phyloP scores from a whole-genome alignment of 768 basidiomycete species.

The Kwoniella bestiolae region DNA sequence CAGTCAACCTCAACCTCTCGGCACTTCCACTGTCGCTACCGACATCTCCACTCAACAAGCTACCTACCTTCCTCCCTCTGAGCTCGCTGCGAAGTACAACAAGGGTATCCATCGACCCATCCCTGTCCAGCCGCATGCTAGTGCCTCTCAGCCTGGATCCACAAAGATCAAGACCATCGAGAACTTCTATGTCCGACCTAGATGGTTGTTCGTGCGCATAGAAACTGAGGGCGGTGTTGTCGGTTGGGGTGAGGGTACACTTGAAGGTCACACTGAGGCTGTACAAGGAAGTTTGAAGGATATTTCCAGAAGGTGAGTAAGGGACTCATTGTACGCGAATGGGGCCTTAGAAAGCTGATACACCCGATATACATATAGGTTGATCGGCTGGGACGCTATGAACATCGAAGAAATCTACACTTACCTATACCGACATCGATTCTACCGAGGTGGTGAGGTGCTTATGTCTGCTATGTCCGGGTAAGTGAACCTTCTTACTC shows the following conservation, averaged over 20 bases:
- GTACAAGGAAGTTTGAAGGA: slow-evolving; percentile 70
- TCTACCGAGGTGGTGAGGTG: slow-evolving; percentile 74
- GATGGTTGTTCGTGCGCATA: slow-evolving; percentile 76
- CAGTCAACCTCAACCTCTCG: slow-evolving; percentile 34
- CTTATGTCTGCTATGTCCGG: slow-evolving; percentile 64
- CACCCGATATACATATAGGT: slow-evolving; percentile 52
- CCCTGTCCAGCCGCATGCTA: slow-evolving; percentile 19
- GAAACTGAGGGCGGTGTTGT: slow-evolving; percentile 68
- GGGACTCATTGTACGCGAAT: too few relatives aligned
- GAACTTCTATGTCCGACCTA: slow-evolving; percentile 69
- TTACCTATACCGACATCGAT: slow-evolving; percentile 68
- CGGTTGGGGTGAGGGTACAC: slow-evolving; percentile 76
- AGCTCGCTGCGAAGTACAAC: slow-evolving; percentile 39
- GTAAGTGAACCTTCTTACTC: slow-evolving; percentile 19
- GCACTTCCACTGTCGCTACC: slow-evolving; percentile 34
- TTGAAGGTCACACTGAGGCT: slow-evolving; percentile 75
- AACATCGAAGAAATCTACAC: slow-evolving; percentile 69
- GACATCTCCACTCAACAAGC: slow-evolving; percentile 41
- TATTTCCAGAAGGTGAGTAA: slow-evolving; percentile 60
- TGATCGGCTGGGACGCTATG: slow-evolving; percentile 66
- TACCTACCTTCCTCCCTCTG: slow-evolving; percentile 47
- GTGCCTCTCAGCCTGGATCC: slow-evolving; percentile 21
- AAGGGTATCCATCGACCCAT: slow-evolving; percentile 43
- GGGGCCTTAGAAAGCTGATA: slow-evolving; percentile 4
- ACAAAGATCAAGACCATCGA: slow-evolving; percentile 53